Base-by-base conservation (phyloP, 805 yeast species). In the Alloascoidea hylecoeti region DNA sequence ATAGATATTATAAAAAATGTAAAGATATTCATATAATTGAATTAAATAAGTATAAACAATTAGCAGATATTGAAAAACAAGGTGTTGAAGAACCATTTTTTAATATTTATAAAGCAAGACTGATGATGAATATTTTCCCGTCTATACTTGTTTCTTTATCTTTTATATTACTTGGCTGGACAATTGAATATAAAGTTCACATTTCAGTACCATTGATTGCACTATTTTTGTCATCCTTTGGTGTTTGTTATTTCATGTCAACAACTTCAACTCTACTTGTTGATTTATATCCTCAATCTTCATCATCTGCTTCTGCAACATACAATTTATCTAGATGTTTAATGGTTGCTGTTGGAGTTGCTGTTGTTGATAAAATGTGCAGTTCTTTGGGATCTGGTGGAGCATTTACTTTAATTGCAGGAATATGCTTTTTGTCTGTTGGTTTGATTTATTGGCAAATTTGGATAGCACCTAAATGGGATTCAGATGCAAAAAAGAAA, bases 271-370 rank as follows among this genome's bases (percentile, higher is more conserved):
- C 92, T 0, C 56, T 84, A 33, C 52, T 83, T 39, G 80, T 84
- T n/a, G 95, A 86, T 49, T 51, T 84, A 41, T 76, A 67, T 43
- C 95, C 95, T 0, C 55, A 64, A 3, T 67, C 68, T 35, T 67
- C 85, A 1, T 82, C 94, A 0, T 72, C 89, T 2, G 78, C 88
- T 3, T 69, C 84, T 1, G 78, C 92, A 6, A 65, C 79, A 37
- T 63, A 78, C 44, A 85, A 86, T 49, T 57, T 85, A 18, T 64
- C 75, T 16, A 61, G 96, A 46, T 85, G 95, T 51, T 60, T 71
- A n/a, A 48, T 73, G 35, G 76, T 78, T 19, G 94, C 94, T 0
- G 65, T 72, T 1, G 74, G 80, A 34, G 66, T 79, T 16, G 92
- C 82, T 0, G 76, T 75, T 2, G 60, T 83, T 15, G 67, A 72